phyloP scores from a whole-genome alignment of 345 rosid species.

The Hibiscus mutabilis region DNA sequence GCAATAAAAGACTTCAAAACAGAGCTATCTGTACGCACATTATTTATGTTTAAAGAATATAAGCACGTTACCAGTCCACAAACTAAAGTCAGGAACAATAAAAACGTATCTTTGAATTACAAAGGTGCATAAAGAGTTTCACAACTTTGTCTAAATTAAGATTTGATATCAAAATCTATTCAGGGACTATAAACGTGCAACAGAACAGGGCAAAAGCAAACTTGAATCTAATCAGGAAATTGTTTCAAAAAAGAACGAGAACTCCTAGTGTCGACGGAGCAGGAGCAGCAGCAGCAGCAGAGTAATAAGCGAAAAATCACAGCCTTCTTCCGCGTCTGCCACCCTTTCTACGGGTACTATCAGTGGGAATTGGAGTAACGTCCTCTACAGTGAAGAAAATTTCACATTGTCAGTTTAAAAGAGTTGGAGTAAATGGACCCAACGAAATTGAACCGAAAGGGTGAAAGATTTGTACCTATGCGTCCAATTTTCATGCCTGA shows the following conservation, averaged over 20 bases:
- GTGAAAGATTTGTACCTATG: slow-evolving; percentile 31
- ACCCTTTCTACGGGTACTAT: slow-evolving; percentile 23
- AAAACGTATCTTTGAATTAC: too few relatives aligned
- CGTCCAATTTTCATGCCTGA: slow-evolving; percentile 95
- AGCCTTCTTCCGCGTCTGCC: slow-evolving; percentile 91
- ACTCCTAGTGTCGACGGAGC: not conserved
- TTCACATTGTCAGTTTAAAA: not conserved
- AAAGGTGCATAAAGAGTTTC: not conserved
- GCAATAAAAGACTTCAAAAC: too few relatives aligned
- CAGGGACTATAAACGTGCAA: slow-evolving; percentile 16
- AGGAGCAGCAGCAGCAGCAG: not conserved
- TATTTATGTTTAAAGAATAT: too few relatives aligned
- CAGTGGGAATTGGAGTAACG: slow-evolving; percentile 86
- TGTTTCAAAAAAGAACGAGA: not conserved
- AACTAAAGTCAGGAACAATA: not conserved
- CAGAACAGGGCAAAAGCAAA: not conserved
- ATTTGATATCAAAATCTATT: slow-evolving; percentile 3
- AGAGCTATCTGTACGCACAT: too few relatives aligned
- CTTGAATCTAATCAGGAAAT: not conserved
- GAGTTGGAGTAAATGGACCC: not conserved
- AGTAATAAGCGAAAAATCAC: slow-evolving; percentile 24
- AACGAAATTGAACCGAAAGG: not conserved
- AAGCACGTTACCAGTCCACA: not conserved
- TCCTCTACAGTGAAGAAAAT: slow-evolving; percentile 48
- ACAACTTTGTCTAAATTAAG: slow-evolving; percentile 4